These are phyloP conservation scores for Grammothele lineata DNA, from an alignment of 768 basidiomycete species.

Conservation along the genomic window DNA sequence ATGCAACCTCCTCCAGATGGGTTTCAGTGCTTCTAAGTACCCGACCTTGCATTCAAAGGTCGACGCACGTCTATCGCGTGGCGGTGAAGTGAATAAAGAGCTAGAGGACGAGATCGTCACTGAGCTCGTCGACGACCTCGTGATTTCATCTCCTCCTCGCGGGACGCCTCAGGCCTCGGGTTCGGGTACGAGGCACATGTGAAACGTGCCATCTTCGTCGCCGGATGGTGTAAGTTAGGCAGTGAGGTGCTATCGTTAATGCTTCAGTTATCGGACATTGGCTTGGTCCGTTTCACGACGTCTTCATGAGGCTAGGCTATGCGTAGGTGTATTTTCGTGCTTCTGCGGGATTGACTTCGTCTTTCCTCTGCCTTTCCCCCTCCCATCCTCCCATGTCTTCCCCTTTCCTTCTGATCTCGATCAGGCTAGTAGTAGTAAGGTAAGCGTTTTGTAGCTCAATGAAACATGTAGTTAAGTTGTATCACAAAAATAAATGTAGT, in stretches of 20 bases:
- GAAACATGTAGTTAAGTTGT: too few relatives aligned
- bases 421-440: too few relatives aligned
- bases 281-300: too few relatives aligned
- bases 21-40: slow-evolving; percentile 58
- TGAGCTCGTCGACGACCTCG: slow-evolving; percentile 25
- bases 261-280: slow-evolving; percentile 9
- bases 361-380: too few relatives aligned
- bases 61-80: slow-evolving; percentile 14
- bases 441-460: too few relatives aligned
- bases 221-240: slow-evolving; percentile 7
- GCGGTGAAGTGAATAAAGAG: slow-evolving; percentile 13
- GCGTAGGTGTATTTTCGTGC: too few relatives aligned
- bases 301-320: too few relatives aligned
- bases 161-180: slow-evolving; percentile 8
- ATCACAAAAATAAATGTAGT: too few relatives aligned
- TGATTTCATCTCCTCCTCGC: slow-evolving; percentile 11
- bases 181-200: slow-evolving; percentile 6
- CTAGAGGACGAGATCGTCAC: slow-evolving; percentile 23
- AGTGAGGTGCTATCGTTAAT: slow-evolving; percentile 3
- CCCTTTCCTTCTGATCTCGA: too few relatives aligned
- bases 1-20: slow-evolving; percentile 51
- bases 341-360: too few relatives aligned
- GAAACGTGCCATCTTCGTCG: background rate
- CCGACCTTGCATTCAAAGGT: slow-evolving; percentile 52
- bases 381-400: too few relatives aligned